Conservation (phyloP, 257 asterid genomes). For the Fraxinus cuspidata region DNA sequence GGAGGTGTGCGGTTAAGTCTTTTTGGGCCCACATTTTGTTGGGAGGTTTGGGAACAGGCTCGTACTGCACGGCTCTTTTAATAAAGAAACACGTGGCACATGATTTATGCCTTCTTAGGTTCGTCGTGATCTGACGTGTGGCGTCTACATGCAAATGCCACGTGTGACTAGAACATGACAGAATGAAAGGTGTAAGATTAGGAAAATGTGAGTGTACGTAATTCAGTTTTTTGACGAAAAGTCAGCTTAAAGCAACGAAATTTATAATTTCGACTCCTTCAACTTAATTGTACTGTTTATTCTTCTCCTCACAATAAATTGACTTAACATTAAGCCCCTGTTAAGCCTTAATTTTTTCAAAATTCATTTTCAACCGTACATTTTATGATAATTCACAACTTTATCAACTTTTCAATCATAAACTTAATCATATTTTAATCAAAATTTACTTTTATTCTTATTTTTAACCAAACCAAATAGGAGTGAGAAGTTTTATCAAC, state of each 20-base stretch:
- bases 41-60: slow-evolving; percentile 49
- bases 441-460: too few species aligned
- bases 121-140: slow-evolving; percentile 23
- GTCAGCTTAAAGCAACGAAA: not conserved
- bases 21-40: slow-evolving; percentile 46
- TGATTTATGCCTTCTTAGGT: not conserved
- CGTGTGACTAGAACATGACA: slow-evolving; percentile 6
- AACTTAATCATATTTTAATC: too few species aligned
- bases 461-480: too few species aligned
- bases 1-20: slow-evolving; percentile 16
- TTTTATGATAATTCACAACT: too few species aligned
- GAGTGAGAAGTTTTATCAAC: too few species aligned
- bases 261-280: not conserved
- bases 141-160: slow-evolving; percentile 33
- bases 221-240: too few species aligned
- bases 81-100: slow-evolving; percentile 39
- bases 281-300: too few species aligned
- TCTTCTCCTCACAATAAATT: not conserved
- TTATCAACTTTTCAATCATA: too few species aligned
- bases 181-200: not conserved
- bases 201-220: not conserved
- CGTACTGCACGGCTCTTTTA: slow-evolving; percentile 25
- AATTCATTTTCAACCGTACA: too few species aligned
- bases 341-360: too few species aligned
- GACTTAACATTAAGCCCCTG: too few species aligned